Conservation (phyloP, 192 early-diverging fungal species). For the Linnemannia elongata region DNA sequence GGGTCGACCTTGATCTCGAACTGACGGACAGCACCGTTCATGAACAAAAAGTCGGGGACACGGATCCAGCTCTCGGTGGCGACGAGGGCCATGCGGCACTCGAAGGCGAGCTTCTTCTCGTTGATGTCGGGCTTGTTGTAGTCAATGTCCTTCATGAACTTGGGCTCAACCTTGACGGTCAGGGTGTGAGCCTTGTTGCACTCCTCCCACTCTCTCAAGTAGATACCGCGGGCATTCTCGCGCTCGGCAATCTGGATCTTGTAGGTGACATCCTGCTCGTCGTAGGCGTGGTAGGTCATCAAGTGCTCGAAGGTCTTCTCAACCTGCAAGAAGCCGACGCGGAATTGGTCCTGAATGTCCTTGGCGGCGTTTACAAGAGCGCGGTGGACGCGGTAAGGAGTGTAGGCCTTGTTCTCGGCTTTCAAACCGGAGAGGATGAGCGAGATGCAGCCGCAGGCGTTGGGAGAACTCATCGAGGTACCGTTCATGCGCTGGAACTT, state of each 20-base stretch:
- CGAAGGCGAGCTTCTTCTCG: conserved; percentile 78
- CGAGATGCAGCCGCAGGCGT: conserved; percentile 89
- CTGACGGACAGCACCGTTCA: conserved; percentile 71
- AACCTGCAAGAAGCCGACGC: conserved; percentile 89
- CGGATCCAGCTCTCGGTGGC: conserved; percentile 82
- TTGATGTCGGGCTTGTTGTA: conserved; percentile 70
- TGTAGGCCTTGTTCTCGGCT: conserved; percentile 72
- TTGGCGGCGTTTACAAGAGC: conserved; percentile 84
- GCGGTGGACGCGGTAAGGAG: conserved; percentile 86
- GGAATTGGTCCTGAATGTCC: conserved; percentile 82
- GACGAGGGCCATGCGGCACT: conserved; percentile 82
- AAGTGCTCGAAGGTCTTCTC: conserved; percentile 90
- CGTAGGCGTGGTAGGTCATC: conserved; percentile 64
- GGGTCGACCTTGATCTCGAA: conserved; percentile 88
- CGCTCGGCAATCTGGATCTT: conserved; percentile 45
- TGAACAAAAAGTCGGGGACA: conserved; percentile 78
- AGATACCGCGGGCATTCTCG: conserved; percentile 82
- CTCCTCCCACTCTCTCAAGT: conserved; percentile 85
- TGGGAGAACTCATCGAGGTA: conserved; percentile 94
- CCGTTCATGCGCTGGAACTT: conserved; percentile 89
- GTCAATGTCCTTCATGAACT: conserved; percentile 74
- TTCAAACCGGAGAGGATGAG: conserved; percentile 91
- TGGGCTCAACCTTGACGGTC: conserved; percentile 67
- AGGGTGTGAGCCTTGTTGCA: conserved; percentile 72
- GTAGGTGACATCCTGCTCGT: conserved; percentile 80